Base-by-base conservation (phyloP, 2,329 filamentous ascomycete species). In the Colletotrichum gloeosporioides region DNA sequence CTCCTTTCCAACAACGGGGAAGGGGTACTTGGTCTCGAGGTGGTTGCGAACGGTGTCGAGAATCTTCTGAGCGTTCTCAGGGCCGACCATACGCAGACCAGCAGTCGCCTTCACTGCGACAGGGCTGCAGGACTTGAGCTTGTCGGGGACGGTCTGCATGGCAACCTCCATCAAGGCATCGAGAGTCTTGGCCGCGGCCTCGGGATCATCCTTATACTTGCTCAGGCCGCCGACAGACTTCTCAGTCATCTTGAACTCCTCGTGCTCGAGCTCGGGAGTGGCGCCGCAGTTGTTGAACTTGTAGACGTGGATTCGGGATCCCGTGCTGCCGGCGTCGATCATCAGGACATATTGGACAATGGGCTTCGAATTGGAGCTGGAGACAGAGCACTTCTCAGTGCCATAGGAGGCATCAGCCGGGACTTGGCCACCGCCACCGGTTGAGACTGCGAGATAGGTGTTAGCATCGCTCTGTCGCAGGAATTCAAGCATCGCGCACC, bases 91-190 rank as follows among this genome's bases (percentile, higher is more conserved):
- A 82, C 97, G 94, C 78, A 99, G 90, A 80, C 97, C 97, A 78
- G 97, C 97, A 2, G 97, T 99, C 59, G 97, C 97, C 88, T 99
- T 99, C 79, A 99, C 96, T n/a, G 97, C 96, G 77, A 99, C 89
- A 9, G 97, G 97, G 63, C 95, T 95, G 90, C 97, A 99, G n/a
- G 91, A 88, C 87, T 97, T 96, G 83, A 98, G 92, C 82, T 94
- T 93, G 76, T 98, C 94, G 64, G 97, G 98, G 8, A 99, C 96
- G 55, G 90, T 92, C 80, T 93, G 87, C 87, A 99, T 89, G 27
- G 98, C 97, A 62, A 95, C 94, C 62, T 96, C 92, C 91, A 99
- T 92, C 63, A 99, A 90, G 75, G 92, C 89, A 83, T 99, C 97
- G 80, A 99, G 89, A 84, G 95, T 98, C 88, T 93, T 93, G 65